Base-by-base conservation (phyloP, 192 early-diverging fungal species). In the Phlyctochytrium arcticum region DNA sequence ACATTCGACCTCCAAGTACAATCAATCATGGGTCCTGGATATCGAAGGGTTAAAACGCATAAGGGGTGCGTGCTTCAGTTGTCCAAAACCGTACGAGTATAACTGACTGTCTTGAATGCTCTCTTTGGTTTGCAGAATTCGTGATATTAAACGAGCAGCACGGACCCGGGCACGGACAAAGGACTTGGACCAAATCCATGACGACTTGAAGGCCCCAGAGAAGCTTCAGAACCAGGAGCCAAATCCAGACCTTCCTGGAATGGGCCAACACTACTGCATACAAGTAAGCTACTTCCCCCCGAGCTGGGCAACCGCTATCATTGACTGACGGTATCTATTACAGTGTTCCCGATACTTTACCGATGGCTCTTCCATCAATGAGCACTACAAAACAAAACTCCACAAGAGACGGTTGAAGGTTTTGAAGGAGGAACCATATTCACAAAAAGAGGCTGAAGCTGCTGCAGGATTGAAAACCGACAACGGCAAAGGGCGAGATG, bases 171-270 rank as follows among this genome's bases (percentile, higher is more conserved):
- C 88, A 29, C 89, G 93, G 65, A 86, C 84, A 55, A 90, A 92
- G 79, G 94, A 96, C 80, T 76, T 98, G 6, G 96, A 98, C 82
- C 92, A 96, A 77, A 90, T 98, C 65, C 89, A 93, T 61, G 88
- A 89, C 29, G 93, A 96, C 76, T 71, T 98, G 73, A 76, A 85
- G 44, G 87, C 88, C 65, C 77, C 77, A 8, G 66, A 62, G 23
- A 86, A 87, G 56, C 71, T 89, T 58, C 74, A 83, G 46, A 84
- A 78, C 35, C 70, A 80, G 54, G 79, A 80, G 35, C 57, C 84
- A 30, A 91, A 96, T 67, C 79, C 86, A 21, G 96, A 98, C 49
- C 68, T 94, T 62, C 93, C 96, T 27, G 96, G 96, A 8, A 70
- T 89, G 26, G 96, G 94, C 12, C 89, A 93, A 71, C 83, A 89